Conservation (phyloP, 2,329 filamentous ascomycete species). For the Tolypocladium guangdongense region DNA sequence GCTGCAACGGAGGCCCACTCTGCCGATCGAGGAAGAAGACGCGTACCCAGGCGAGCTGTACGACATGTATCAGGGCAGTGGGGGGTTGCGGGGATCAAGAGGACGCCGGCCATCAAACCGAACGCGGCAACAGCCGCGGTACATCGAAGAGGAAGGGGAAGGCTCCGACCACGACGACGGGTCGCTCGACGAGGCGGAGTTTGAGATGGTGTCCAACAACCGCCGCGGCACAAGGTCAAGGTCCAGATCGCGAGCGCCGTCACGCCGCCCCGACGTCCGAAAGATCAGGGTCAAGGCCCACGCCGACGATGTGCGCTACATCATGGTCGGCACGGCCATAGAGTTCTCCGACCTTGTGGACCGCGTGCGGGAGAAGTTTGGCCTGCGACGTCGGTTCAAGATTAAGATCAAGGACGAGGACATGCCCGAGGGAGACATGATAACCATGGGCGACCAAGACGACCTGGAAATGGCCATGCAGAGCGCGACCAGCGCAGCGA, state of each 20-base stretch:
- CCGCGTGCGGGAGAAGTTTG: conserved; percentile 79
- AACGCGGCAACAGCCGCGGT: conserved; percentile 39
- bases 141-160: conserved; percentile 73
- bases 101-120: conserved; percentile 16
- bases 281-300: conserved; percentile 91
- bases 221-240: conserved; percentile 33
- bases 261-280: conserved; percentile 54
- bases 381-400: conserved; percentile 66
- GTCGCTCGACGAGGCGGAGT: conserved; percentile 65
- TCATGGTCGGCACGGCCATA: conserved; percentile 67
- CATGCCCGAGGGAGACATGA: conserved; percentile 70
- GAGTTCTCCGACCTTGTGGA: conserved; percentile 69
- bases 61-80: conserved; percentile 41
- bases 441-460: conserved; percentile 93
- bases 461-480: conserved; percentile 83
- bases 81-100: conserved; percentile 26
- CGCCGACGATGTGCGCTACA: conserved; percentile 80
- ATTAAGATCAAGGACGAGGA: conserved; percentile 83
- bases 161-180: conserved; percentile 62
- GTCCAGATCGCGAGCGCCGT: conserved; percentile 41
- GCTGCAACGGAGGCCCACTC: conserved; percentile 16
- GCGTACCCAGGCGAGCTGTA: conserved; percentile 63
- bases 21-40: conserved; percentile 41
- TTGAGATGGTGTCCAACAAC: conserved; percentile 62
- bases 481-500: conserved; percentile 55